Base-by-base conservation (phyloP, 805 yeast species). In the Starmerella davenportii region DNA sequence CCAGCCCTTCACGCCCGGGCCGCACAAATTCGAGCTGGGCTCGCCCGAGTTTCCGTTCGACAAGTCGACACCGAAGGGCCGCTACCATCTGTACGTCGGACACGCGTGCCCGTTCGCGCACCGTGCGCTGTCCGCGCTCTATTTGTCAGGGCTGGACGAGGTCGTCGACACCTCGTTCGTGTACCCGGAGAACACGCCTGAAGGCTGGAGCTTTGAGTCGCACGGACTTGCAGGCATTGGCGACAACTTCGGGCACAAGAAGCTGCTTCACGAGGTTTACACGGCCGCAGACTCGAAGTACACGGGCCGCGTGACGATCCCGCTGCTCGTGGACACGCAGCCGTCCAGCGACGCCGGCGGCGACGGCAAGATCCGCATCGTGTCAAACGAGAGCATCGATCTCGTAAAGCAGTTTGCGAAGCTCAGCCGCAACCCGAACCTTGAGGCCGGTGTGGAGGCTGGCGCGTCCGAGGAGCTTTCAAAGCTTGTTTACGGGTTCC, bases 91-190 rank as follows among this genome's bases (percentile, higher is more conserved):
- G 40, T 84, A 78, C 51, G 87, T 82, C 13, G 76, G 84, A 1
- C 62, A 65, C 35, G 93, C 93, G 3, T 85, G 96, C 59, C 96
- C 96, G 2, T 85, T 95, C 80, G 95, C 95, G 1, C 92, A 81
- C 54, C 67, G 95, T 41, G 71, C 85, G 0, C 63, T 82, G 42
- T 73, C 82, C 39, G 68, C 76, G 3, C 60, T 93, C 38, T 57
- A 66, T 5, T 62, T 84, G 44, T 80, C 81, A 59, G 92, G 93
- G 0, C 56, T 78, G 34, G 57, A 63, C 13, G 59, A 59, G 38
- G 47, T 57, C 17, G 65, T 63, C 40, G 51, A 57, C 33, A 48
- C 62, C 20, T 71, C 84, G 14, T 78, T 80, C 30, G 95, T 82
- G 17, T 90, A 84, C 56, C 84, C 94, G 90, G 76, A 70, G 50